These are phyloP conservation scores for Globisporangium heterothallicum DNA, from an alignment of 352 stramenopile genomes.

Conservation along the genomic window DNA sequence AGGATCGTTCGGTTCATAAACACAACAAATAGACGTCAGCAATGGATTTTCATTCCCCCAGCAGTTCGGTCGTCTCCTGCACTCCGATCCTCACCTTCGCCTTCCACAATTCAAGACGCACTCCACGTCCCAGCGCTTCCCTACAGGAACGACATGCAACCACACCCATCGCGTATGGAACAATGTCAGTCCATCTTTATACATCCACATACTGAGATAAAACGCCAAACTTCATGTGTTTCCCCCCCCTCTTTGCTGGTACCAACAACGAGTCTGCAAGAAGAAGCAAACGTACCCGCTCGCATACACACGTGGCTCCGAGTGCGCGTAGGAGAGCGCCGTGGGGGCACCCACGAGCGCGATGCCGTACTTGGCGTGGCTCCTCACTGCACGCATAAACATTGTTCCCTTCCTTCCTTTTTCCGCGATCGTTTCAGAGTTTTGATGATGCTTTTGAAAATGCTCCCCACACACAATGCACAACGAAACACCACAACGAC, in stretches of 20 bases:
- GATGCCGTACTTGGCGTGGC: constrained; percentile 27
- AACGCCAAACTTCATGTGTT: too few species aligned
- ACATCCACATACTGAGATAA: too few species aligned
- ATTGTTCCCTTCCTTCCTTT: constrained; percentile 14
- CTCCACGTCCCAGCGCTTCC: constrained; percentile 67
- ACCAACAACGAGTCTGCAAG: too few species aligned
- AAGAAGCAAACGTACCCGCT: constrained; percentile 43
- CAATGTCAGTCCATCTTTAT: not conserved
- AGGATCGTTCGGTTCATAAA: too few species aligned
- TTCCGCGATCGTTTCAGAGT: not conserved
- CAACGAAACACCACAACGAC: not conserved
- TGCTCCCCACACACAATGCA: too few species aligned
- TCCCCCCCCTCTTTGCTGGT: too few species aligned
- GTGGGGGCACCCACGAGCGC: constrained; percentile 33
- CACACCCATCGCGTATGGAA: not conserved
- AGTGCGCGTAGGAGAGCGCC: constrained; percentile 22
- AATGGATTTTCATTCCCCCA: not conserved
- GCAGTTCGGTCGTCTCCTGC: too few species aligned
- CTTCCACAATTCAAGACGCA: constrained; percentile 84
- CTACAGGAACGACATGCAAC: constrained; percentile 21
- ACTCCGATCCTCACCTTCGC: constrained; percentile 67
- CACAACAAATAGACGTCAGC: constrained; percentile 1
- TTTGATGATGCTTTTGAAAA: too few species aligned
- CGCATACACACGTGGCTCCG: constrained; percentile 61
- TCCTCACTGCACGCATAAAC: constrained; percentile 35